Evolutionary conservation across 257 asterid species (phyloP).

Genomic region (Lycium ferocissimum): DNA sequence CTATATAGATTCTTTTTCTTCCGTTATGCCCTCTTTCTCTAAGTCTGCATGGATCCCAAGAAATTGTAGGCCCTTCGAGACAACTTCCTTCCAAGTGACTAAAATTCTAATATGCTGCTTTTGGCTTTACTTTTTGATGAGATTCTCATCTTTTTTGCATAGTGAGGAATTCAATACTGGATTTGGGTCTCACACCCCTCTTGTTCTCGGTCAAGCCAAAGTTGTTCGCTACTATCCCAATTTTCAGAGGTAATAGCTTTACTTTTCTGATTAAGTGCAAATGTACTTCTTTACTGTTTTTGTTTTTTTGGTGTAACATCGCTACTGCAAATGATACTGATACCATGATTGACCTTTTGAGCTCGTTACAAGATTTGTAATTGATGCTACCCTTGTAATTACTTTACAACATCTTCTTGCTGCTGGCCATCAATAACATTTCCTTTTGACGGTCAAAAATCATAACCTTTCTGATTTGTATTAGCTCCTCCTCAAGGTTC

Average conservation of each 20-base stretch:
- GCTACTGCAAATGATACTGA: not conserved
- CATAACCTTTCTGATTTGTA: slow-evolving; percentile 24
- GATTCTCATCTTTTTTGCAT: slow-evolving; percentile 35
- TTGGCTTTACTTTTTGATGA: slow-evolving; percentile 35
- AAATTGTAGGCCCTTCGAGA: not conserved
- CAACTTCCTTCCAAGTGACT: slow-evolving; percentile 6
- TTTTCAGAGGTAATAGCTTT: slow-evolving; percentile 65
- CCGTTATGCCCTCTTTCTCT: not conserved
- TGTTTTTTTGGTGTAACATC: not conserved
- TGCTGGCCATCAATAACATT: slow-evolving; percentile 13
- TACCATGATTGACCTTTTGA: slow-evolving; percentile 1
- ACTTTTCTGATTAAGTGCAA: slow-evolving; percentile 16
- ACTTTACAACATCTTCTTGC: slow-evolving; percentile 10
- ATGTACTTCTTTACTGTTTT: slow-evolving; percentile 20
- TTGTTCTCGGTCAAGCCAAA: slow-evolving; percentile 85
- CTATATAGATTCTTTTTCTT: not conserved
- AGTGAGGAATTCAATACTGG: slow-evolving; percentile 93
- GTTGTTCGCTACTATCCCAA: slow-evolving; percentile 83
- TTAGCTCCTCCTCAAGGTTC: slow-evolving; percentile 30
- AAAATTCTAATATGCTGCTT: slow-evolving; percentile 26
- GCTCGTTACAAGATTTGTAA: not conserved
- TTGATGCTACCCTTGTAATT: slow-evolving; percentile 7
- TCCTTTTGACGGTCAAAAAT: slow-evolving; percentile 11
- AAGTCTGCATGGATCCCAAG: not conserved
- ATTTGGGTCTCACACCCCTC: slow-evolving; percentile 93